Evolutionary conservation across 129 eudicot species (phyloP), one percentile per base, ranked within the genome.

Genomic region (Artemisia annua): DNA sequence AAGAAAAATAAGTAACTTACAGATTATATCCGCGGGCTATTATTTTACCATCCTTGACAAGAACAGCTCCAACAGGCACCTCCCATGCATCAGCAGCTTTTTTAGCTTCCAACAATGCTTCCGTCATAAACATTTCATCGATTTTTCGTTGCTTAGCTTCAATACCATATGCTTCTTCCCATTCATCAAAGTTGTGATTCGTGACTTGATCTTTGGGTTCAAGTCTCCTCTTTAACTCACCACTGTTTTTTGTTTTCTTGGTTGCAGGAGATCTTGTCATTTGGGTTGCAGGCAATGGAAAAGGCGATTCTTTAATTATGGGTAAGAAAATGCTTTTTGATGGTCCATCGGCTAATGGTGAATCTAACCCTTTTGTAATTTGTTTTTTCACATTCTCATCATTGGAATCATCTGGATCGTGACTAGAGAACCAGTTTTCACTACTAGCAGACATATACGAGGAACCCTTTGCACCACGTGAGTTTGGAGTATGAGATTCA

Each of bases 11-110:
- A 70, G 19, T 16, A 79, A 72, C 97, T 85, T 84, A 90, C 98
- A 93, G 72, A 81, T 93, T 93, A 82, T 74, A 80, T 59, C 97
- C 97, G 0, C 97, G 89, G 46, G 98, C 92, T 69, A 93, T 84
- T 62, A 93, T 79, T 78, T 87, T 83, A 58, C 96, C 96, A 69
- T 79, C 69, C 39, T 86, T 91, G 75, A 93, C 98, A 72, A 93
- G 87, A 30, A 93, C 89, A 68, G 98, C 97, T 55, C 98, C 98
- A 69, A 93, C 96, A 51, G 98, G 98, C 48, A 93, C 97, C 70
- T 93, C 98, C 89, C 87, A 93, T 16, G 75, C 69, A 70, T 90
- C 96, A 79, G 96, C 92, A 85, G 92, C 98, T 61, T 84, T 90
- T 72, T 79, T 83, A 26, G 98, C 97, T 77, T 93, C 98, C 80